These are phyloP conservation scores for Aspergillus homomorphus DNA, from an alignment of 495 filamentous ascomycete genomes.

Conservation along the genomic window DNA sequence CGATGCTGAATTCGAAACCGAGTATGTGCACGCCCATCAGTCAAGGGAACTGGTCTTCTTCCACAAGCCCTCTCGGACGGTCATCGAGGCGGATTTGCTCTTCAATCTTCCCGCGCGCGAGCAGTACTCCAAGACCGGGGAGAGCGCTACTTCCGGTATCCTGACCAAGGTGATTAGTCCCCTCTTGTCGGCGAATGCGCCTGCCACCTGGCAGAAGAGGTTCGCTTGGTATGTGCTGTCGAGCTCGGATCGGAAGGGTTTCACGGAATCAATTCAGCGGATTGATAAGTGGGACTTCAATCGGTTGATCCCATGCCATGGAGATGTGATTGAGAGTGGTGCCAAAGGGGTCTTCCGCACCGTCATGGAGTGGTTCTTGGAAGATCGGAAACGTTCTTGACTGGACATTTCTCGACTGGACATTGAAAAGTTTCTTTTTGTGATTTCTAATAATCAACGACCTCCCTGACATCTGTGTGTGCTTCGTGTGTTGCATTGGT, in stretches of 20 bases:
- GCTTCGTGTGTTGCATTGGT: neutral
- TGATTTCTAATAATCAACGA: neutral
- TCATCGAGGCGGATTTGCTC: conserved; percentile 89
- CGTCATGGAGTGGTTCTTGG: conserved; percentile 82
- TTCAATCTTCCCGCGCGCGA: conserved; percentile 90
- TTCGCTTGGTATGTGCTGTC: conserved; percentile 79
- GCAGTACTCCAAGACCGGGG: conserved; percentile 70
- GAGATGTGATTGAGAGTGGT: conserved; percentile 77
- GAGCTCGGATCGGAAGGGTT: conserved; percentile 59
- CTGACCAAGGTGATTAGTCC: conserved; percentile 60
- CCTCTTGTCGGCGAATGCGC: conserved; percentile 54
- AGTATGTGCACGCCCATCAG: conserved; percentile 74
- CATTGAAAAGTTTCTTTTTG: neutral
- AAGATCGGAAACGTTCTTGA: conserved; percentile 28
- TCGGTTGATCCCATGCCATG: conserved; percentile 87
- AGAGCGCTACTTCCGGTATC: conserved; percentile 52
- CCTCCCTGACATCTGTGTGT: neutral
- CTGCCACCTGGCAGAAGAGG: conserved; percentile 71
- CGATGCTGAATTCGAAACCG: conserved; percentile 78
- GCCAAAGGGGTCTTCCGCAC: conserved; percentile 76
- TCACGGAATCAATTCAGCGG: conserved; percentile 61
- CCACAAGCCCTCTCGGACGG: conserved; percentile 72
- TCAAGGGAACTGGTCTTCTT: conserved; percentile 86
- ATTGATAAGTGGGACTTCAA: conserved; percentile 85
- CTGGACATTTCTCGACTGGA: too few species aligned